A percentile compares a stretch with the other conserved stretches of the same genome.
Conservation (phyloP, 768 basidiomycete species). For the Tricholoma flavovirens region DNA sequence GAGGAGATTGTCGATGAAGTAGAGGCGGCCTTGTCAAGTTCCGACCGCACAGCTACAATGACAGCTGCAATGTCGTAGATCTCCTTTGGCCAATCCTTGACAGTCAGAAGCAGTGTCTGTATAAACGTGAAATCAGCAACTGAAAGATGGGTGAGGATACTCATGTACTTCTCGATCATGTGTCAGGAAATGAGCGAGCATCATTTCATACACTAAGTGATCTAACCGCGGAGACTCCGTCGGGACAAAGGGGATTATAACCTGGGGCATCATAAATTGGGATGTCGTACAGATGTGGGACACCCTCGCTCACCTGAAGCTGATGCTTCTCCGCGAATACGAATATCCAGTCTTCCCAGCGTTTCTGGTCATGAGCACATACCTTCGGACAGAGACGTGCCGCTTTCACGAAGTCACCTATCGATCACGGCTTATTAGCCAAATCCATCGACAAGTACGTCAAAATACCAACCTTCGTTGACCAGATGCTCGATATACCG, state of each 20-base stretch:
- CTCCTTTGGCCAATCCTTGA: conserved; percentile 84
- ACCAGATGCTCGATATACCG: conserved; percentile 86
- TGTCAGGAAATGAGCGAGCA: conserved; percentile 78
- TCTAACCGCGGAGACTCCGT: conserved; percentile 76
- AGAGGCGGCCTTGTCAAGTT: conserved; percentile 60
- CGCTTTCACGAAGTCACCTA: conserved; percentile 65
- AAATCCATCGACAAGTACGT: neutral
- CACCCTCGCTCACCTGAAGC: conserved; percentile 48
- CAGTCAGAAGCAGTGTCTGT: conserved; percentile 63
- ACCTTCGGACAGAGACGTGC: conserved; percentile 82
- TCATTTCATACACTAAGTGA: conserved; percentile 90
- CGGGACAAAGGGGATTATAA: conserved; percentile 86
- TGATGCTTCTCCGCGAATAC: conserved; percentile 77
- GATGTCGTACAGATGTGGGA: neutral
- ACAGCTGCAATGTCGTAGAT: conserved; percentile 88
- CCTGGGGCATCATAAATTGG: conserved; percentile 34
- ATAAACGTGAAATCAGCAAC: conserved; percentile 24
- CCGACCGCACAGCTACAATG: conserved; percentile 81
- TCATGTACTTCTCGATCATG: conserved; percentile 63
- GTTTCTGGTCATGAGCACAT: conserved; percentile 67
- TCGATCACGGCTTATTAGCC: neutral
- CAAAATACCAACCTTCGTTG: conserved; percentile 52
- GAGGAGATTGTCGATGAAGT: conserved; percentile 40
- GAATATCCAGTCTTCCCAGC: conserved; percentile 98
- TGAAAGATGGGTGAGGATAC: neutral